Percentiles rank a stretch among this genome's conserved stretches.
Conservation (phyloP, 768 basidiomycete genomes). For the Saitozyma sp. region DNA sequence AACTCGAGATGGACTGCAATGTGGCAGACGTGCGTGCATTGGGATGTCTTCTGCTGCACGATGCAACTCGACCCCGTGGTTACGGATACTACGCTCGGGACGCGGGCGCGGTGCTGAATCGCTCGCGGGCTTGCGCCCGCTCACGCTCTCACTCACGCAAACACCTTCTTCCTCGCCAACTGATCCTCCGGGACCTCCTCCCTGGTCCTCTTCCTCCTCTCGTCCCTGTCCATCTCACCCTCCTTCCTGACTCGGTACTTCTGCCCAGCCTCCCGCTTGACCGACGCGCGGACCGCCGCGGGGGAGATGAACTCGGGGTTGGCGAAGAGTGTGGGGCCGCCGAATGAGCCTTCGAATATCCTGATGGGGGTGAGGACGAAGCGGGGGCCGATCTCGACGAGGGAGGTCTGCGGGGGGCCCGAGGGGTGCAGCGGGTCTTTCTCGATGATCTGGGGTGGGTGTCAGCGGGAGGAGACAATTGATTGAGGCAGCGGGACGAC, state of each 20-base stretch:
- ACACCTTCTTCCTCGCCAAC: constrained; percentile 83
- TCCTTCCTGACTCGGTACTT: constrained; percentile 82
- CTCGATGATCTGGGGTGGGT: constrained; percentile 72
- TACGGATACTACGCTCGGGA: too few species aligned
- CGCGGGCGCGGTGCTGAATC: too few species aligned
- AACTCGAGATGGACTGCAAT: too few species aligned
- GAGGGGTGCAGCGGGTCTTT: constrained; percentile 88
- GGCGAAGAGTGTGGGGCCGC: constrained; percentile 89
- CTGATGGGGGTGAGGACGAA: constrained; percentile 96
- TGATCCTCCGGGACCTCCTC: constrained; percentile 66
- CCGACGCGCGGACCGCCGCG: constrained; percentile 69
- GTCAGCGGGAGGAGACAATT: not conserved
- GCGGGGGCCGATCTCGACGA: constrained; percentile 95
- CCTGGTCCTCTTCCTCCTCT: constrained; percentile 65
- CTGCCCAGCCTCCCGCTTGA: constrained; percentile 70
- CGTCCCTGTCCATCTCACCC: constrained; percentile 66
- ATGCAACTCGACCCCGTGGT: too few species aligned
- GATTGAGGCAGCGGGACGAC: not conserved
- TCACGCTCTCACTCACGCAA: constrained; percentile 62
- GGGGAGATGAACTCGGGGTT: constrained; percentile 97
- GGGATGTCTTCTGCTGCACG: too few species aligned
- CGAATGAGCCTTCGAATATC: constrained; percentile 96
- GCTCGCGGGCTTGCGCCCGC: too few species aligned
- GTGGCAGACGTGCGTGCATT: too few species aligned
- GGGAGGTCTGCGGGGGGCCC: constrained; percentile 77